Percentiles rank a stretch among this genome's conserved stretches.
phyloP scores from a whole-genome alignment of 2,329 filamentous ascomycete genomes.

The Penicillium glabrum region DNA sequence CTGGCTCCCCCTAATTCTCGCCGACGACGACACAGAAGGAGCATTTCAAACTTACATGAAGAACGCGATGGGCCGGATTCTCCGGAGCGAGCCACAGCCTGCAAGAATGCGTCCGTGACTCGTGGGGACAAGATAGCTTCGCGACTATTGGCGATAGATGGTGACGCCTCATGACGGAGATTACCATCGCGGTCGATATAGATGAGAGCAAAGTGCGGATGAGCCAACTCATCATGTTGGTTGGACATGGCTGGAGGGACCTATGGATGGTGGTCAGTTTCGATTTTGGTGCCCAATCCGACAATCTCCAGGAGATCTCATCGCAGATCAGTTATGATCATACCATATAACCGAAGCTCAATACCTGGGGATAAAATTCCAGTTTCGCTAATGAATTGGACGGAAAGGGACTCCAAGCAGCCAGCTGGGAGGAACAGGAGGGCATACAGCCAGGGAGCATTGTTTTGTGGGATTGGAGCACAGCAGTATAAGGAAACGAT shows the following conservation, averaged over 20 bases:
- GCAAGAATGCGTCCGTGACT: conserved; percentile 30
- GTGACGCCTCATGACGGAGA: conserved; percentile 30
- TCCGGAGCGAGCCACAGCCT: conserved; percentile 29
- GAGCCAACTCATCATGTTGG: conserved; percentile 21
- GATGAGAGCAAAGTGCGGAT: conserved; percentile 33
- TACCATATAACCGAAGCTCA: conserved; percentile 10
- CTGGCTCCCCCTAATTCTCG: not conserved
- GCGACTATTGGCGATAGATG: conserved; percentile 28
- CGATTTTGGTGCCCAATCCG: not conserved
- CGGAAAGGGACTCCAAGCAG: conserved; percentile 4
- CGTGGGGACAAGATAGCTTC: conserved; percentile 29
- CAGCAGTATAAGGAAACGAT: conserved; percentile 4
- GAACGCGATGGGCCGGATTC: conserved; percentile 17
- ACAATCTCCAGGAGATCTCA: not conserved
- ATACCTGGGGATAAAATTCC: conserved; percentile 1
- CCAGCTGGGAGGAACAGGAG: conserved; percentile 7
- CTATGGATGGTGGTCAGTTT: not conserved
- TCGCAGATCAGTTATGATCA: not conserved
- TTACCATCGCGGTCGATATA: conserved; percentile 33
- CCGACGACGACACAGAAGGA: not conserved
- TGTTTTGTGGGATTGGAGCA: conserved; percentile 5
- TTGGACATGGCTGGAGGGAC: conserved; percentile 18
- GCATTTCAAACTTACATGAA: conserved; percentile 17
- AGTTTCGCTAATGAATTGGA: conserved; percentile 1
- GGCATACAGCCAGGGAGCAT: conserved; percentile 16